These are phyloP conservation scores for Smittium culicis DNA, from an alignment of 371 early-diverging fungal genomes.

Conservation along the genomic window DNA sequence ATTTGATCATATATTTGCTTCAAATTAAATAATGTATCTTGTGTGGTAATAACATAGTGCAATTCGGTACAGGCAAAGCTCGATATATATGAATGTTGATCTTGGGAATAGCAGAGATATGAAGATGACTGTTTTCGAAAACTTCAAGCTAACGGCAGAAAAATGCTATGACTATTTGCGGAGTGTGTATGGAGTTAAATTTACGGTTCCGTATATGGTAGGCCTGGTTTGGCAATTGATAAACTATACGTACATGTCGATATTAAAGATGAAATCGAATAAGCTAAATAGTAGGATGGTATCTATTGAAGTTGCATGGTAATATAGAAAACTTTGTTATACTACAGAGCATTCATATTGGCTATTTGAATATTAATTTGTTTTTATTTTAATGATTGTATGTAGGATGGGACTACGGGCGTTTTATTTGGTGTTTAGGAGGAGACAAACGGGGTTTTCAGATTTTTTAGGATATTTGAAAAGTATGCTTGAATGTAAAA, in stretches of 20 bases:
- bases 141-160: constrained; percentile 4
- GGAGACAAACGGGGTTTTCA: constrained; percentile 22
- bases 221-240: constrained; percentile 29
- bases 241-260: constrained; percentile 38
- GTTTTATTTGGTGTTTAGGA: constrained; percentile 16
- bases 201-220: not conserved
- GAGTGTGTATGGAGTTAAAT: not conserved
- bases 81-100: not conserved
- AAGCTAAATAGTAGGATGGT: constrained; percentile 12
- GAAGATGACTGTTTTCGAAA: not conserved
- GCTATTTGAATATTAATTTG: no score
- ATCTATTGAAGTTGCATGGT: constrained; percentile 14
- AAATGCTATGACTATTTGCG: not conserved
- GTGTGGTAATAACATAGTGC: no score
- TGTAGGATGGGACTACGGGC: constrained; percentile 25
- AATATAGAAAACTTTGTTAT: constrained; percentile 12
- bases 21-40: no score
- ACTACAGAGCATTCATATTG: no score
- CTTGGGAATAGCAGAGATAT: not conserved
- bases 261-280: constrained; percentile 9
- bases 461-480: not conserved
- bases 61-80: not conserved
- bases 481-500: not conserved
- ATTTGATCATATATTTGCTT: no score
- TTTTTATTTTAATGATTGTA: constrained; percentile 14